phyloP scores from a whole-genome alignment of 768 basidiomycete genomes.

The Psilocybe tampanensis region DNA sequence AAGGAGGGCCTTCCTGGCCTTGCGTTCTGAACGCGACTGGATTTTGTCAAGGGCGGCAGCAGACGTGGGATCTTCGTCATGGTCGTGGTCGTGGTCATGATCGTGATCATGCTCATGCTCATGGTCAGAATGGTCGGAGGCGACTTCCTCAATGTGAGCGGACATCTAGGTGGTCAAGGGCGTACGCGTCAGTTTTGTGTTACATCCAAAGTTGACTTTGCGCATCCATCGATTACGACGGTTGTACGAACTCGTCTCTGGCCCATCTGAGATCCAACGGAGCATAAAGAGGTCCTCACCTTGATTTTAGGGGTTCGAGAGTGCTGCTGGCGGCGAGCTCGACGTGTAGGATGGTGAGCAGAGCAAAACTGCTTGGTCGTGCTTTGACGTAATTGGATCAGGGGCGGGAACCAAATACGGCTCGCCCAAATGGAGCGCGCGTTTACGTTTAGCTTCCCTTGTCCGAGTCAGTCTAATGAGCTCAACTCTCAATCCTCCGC shows the following conservation, averaged over 20 bases:
- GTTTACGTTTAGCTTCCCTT: not conserved
- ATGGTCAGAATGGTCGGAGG: slow-evolving; percentile 79
- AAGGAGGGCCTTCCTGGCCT: slow-evolving; percentile 92
- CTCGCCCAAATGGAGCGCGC: slow-evolving; percentile 11
- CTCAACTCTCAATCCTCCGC: slow-evolving; percentile 22
- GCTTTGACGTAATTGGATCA: slow-evolving; percentile 30
- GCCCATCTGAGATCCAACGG: slow-evolving; percentile 7
- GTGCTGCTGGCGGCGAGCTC: slow-evolving; percentile 34
- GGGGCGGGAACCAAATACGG: slow-evolving; percentile 13
- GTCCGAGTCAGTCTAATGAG: too few relatives aligned
- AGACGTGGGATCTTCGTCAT: slow-evolving; percentile 84
- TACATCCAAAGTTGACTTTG: slow-evolving; percentile 28
- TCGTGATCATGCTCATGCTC: slow-evolving; percentile 63
- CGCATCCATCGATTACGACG: slow-evolving; percentile 35
- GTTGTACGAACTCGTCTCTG: not conserved
- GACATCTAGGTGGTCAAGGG: slow-evolving; percentile 55
- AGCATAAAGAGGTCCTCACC: slow-evolving; percentile 28
- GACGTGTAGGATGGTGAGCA: slow-evolving; percentile 38
- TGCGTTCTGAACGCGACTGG: slow-evolving; percentile 92
- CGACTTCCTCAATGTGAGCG: slow-evolving; percentile 82
- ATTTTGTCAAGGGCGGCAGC: slow-evolving; percentile 89
- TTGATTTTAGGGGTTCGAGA: slow-evolving; percentile 24
- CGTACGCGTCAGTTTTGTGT: slow-evolving; percentile 23
- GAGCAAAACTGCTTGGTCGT: slow-evolving; percentile 30
- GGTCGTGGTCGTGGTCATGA: slow-evolving; percentile 63